Percentiles rank a stretch among this genome's conserved stretches.
Conservation (phyloP, 257 asterid species). For the Solanum medicagineum region DNA sequence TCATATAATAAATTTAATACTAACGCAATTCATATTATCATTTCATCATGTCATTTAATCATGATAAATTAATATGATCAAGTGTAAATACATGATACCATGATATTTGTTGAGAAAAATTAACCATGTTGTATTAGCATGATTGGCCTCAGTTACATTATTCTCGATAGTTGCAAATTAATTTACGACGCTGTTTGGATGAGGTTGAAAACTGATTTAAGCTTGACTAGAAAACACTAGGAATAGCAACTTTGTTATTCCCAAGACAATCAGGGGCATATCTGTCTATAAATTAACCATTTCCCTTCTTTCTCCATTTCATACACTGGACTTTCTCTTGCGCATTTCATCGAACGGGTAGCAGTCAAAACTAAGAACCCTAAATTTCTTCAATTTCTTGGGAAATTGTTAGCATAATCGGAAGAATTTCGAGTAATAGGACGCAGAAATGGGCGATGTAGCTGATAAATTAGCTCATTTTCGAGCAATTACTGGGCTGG, state of each 20-base stretch:
- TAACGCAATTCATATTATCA: neutral
- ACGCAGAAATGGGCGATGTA: conserved; percentile 53
- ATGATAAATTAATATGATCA: neutral
- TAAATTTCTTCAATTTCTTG: neutral
- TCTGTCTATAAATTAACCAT: neutral
- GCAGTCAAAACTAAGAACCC: neutral
- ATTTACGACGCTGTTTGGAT: too few species aligned
- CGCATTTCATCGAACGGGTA: neutral
- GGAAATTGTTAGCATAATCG: neutral
- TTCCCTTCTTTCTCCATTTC: neutral
- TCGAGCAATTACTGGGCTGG: conserved; percentile 86
- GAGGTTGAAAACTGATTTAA: too few species aligned
- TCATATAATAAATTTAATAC: too few species aligned
- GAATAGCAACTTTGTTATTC: neutral
- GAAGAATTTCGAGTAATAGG: neutral
- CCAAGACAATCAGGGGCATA: neutral
- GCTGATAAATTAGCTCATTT: conserved; percentile 76
- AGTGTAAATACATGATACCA: neutral
- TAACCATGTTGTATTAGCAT: neutral
- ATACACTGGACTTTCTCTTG: neutral
- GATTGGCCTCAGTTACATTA: neutral
- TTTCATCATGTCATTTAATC: too few species aligned
- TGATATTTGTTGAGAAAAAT: neutral
- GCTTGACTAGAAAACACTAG: neutral
- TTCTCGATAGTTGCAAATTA: too few species aligned